Percentiles rank a stretch among this genome's conserved stretches.
Evolutionary conservation across 2,329 filamentous ascomycete genomes (phyloP).

Genomic region (Neofusicoccum parvum): DNA sequence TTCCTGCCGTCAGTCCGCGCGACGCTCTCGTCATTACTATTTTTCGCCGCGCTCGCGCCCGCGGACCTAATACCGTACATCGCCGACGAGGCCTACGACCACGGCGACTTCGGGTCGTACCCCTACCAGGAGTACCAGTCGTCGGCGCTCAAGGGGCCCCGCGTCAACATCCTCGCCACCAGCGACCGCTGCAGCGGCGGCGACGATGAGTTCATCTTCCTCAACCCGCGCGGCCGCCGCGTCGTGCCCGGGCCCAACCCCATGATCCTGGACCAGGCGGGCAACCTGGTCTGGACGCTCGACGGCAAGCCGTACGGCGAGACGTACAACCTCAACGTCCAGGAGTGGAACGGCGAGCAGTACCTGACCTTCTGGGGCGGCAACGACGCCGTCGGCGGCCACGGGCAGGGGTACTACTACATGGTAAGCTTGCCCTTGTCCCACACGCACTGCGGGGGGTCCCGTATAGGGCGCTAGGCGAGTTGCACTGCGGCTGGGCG

Average conservation of each 20-base stretch:
- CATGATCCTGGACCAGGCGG: slow-evolving; percentile 37
- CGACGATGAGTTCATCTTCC: slow-evolving; percentile 22
- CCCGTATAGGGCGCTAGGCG: slow-evolving; percentile 22
- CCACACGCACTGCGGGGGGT: background rate
- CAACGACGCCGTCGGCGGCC: slow-evolving; percentile 33
- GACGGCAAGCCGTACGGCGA: slow-evolving; percentile 29
- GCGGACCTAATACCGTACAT: slow-evolving; percentile 23
- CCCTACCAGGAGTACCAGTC: slow-evolving; percentile 24
- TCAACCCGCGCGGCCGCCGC: slow-evolving; percentile 23
- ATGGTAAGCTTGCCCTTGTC: slow-evolving; percentile 28
- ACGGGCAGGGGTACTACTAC: slow-evolving; percentile 37
- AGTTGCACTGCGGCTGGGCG: slow-evolving; percentile 20
- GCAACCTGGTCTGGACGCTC: slow-evolving; percentile 37
- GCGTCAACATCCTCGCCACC: slow-evolving; percentile 24
- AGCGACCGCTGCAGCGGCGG: slow-evolving; percentile 16
- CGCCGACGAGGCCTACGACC: slow-evolving; percentile 26
- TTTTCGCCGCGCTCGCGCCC: background rate
- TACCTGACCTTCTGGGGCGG: slow-evolving; percentile 46
- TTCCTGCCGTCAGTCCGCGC: slow-evolving; percentile 1
- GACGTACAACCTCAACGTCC: slow-evolving; percentile 33
- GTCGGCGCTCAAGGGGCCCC: slow-evolving; percentile 23
- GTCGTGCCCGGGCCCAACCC: slow-evolving; percentile 31
- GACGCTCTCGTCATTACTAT: slow-evolving; percentile 17
- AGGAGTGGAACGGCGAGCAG: slow-evolving; percentile 37
- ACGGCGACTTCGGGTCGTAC: slow-evolving; percentile 26